Conservation (phyloP, 768 basidiomycete genomes). For the Rhizopogon rudus region DNA sequence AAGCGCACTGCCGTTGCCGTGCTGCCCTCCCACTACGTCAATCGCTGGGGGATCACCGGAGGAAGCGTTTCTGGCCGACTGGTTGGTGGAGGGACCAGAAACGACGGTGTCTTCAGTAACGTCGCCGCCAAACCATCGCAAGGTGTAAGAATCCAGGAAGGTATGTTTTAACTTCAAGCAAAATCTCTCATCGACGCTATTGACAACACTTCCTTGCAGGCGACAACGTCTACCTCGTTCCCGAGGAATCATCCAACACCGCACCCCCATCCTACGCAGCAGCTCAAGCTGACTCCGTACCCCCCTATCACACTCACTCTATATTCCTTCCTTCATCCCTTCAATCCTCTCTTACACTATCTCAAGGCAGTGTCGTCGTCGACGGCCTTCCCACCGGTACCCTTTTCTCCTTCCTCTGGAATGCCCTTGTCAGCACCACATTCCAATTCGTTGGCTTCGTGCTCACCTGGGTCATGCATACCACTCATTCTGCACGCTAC, state of each 20-base stretch:
- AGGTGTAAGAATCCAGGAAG: constrained; percentile 56
- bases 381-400: constrained; percentile 83
- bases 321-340: constrained; percentile 78
- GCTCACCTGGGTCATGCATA: constrained; percentile 90
- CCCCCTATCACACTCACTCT: constrained; percentile 97
- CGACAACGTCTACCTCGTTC: constrained; percentile 68
- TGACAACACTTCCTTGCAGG: constrained; percentile 34
- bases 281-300: constrained; percentile 93
- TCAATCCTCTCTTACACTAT: constrained; percentile 33
- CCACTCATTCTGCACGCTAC: constrained; percentile 88
- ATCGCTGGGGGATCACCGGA: constrained; percentile 41
- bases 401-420: constrained; percentile 88
- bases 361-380: constrained; percentile 75
- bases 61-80: constrained; percentile 26
- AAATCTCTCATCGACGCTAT: constrained; percentile 2
- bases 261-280: constrained; percentile 89
- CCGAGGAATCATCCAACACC: constrained; percentile 79
- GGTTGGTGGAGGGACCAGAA: constrained; percentile 63
- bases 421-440: constrained; percentile 86
- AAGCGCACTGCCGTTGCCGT: constrained; percentile 48
- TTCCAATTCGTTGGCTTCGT: constrained; percentile 97
- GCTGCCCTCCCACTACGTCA: constrained; percentile 48
- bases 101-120: constrained; percentile 95
- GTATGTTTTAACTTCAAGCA: constrained; percentile 30
- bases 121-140: constrained; percentile 81